phyloP scores from a whole-genome alignment of 2,329 filamentous ascomycete species.

The Botrytis squamosa region DNA sequence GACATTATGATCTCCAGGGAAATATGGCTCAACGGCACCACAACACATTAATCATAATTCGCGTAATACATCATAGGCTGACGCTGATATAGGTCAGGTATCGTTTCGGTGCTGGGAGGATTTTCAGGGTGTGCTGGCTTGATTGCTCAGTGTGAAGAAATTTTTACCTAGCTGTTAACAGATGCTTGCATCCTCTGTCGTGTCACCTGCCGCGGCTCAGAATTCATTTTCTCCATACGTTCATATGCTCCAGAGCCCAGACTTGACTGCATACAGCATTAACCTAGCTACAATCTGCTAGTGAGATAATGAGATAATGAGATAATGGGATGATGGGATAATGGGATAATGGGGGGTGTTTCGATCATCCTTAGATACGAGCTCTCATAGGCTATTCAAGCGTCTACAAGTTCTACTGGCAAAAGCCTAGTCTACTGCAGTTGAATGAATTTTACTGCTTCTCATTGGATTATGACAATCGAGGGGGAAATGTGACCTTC shows the following conservation, averaged over 20 bases:
- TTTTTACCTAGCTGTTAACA: neutral
- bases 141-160: neutral
- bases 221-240: conserved; percentile 6
- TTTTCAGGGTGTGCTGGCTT: neutral
- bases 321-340: neutral
- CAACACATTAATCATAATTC: neutral
- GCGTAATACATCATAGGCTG: neutral
- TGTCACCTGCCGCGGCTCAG: conserved; percentile 1
- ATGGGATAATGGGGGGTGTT: neutral
- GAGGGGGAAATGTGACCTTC: neutral
- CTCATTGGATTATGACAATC: neutral
- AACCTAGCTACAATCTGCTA: neutral
- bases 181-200: conserved; percentile 3
- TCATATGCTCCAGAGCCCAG: conserved; percentile 11
- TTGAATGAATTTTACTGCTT: neutral
- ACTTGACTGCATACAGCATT: neutral
- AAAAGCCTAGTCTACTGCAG: conserved; percentile 9
- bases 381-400: neutral
- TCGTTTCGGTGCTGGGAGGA: neutral
- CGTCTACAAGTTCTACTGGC: neutral
- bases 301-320: neutral
- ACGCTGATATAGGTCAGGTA: neutral
- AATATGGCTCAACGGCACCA: neutral
- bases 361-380: neutral
- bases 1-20: neutral